Evolutionary conservation across 345 rosid genomes (phyloP).

Genomic region (Carallia pectinifolia): DNA sequence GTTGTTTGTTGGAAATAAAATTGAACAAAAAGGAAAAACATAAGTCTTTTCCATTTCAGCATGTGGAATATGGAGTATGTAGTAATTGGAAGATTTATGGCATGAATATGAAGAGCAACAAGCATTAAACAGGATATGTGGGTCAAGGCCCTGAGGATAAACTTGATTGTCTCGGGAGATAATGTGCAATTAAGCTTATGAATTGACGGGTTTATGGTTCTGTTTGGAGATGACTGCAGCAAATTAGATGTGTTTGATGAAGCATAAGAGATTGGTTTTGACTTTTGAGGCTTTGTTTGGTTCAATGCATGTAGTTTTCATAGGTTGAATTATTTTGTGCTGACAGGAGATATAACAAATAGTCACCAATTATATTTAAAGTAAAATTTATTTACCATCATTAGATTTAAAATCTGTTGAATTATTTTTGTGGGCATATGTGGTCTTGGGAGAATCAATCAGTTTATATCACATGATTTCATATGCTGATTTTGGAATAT

Average conservation of each 20-base stretch:
- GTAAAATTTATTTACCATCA: neutral
- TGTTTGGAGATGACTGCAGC: neutral
- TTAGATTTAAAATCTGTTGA: neutral
- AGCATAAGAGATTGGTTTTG: neutral
- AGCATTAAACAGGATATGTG: conserved; percentile 14
- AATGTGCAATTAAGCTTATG: conserved; percentile 9
- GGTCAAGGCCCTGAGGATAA: conserved; percentile 20
- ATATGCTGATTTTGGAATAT: conserved; percentile 15
- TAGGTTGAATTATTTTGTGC: neutral
- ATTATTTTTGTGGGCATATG: neutral
- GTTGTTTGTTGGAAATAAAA: conserved; percentile 5
- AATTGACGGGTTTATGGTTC: neutral
- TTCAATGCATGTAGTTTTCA: neutral
- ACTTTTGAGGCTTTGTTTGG: neutral
- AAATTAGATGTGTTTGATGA: neutral
- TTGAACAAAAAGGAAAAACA: neutral
- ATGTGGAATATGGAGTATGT: conserved; percentile 44
- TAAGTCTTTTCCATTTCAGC: conserved; percentile 7
- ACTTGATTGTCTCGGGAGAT: conserved; percentile 1
- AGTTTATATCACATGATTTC: conserved; percentile 18
- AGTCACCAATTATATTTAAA: neutral
- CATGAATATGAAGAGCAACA: conserved; percentile 5
- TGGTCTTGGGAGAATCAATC: conserved; percentile 11
- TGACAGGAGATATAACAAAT: neutral
- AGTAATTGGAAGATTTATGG: conserved; percentile 14